Percentiles rank a stretch among this genome's conserved stretches.
Conservation (phyloP, 139 green algal genomes). For the Chlorella vulgaris region DNA sequence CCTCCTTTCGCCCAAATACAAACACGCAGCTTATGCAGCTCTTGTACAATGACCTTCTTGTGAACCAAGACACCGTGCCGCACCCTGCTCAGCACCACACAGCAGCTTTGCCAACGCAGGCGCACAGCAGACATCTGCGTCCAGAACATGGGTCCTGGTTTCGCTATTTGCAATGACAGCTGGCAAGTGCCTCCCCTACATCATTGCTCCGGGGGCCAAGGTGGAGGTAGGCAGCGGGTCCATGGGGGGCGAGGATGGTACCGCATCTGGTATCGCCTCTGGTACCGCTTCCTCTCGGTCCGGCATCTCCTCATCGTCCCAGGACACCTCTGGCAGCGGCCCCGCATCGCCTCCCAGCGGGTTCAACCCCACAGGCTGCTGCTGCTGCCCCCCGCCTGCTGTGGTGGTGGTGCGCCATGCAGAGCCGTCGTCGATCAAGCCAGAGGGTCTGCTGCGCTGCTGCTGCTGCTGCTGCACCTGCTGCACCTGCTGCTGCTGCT, state of each 20-base stretch:
- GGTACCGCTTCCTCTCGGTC: too few species aligned
- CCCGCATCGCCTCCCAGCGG: conserved; percentile 19
- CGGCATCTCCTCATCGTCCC: conserved; percentile 17
- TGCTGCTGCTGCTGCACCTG: background rate
- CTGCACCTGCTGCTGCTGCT: background rate
- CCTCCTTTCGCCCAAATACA: background rate
- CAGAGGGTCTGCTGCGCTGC: background rate
- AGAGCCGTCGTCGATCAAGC: conserved; percentile 1
- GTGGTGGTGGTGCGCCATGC: background rate
- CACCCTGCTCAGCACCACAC: too few species aligned
- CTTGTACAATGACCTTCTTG: background rate
- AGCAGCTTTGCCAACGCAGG: too few species aligned
- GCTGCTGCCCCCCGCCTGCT: background rate
- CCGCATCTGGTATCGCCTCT: background rate
- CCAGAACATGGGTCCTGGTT: too few species aligned
- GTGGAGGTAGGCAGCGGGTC: background rate
- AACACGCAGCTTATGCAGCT: background rate
- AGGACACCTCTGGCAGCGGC: conserved; percentile 17
- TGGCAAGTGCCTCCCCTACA: too few species aligned
- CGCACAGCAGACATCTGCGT: too few species aligned
- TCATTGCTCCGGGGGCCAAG: background rate
- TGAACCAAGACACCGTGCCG: too few species aligned
- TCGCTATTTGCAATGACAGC: too few species aligned
- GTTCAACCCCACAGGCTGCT: background rate
- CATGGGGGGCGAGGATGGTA: background rate